Base-by-base conservation (phyloP, 371 early-diverging fungal genomes). In the Smittium mucronatum region DNA sequence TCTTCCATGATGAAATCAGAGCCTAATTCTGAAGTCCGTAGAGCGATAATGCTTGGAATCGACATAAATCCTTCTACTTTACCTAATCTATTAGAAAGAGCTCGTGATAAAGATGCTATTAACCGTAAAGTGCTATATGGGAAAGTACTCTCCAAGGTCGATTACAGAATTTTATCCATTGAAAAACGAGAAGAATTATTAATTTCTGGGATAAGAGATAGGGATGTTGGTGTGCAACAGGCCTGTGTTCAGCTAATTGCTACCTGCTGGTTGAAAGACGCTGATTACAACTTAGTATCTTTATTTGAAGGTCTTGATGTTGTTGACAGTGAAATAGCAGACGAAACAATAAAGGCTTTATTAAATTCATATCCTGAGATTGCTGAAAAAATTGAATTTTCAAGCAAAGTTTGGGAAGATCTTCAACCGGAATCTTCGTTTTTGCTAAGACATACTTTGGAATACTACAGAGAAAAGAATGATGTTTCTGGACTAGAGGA, bases 11-110 rank as follows among this genome's bases (percentile, higher is more conserved):
- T 93, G 69, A 86, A 84, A 68, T 78, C 85, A 72, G 95, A 95
- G 67, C 82, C 89, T 2, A 89, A 84, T 79, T 80, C 89, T 28
- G 94, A 95, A 67, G 91, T 95, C 2, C 89, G 95, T 31, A 86
- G 91, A 64, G 85, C 86, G 1, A 87, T 92, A 58, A 74, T 95
- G 33, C 85, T 87, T 72, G 89, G 91, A 71, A 79, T 93, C 34
- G 87, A 86, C 35, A 82, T 84, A 36, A 86, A 76, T 26, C 74
- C 78, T 63, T 69, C 75, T 25, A 89, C 93, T 0, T 70, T 90
- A 15, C 88, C 90, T 0, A 81, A 74, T 59, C 82, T 94, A 58
- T 75, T 93, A 0, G 84, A 88, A 71, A 82, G 93, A 16, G 86
- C 87, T 16, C 79, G 92, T 68, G 95, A 94, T 78, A 79, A 86